Evolutionary conservation across 73 alveolate species (phyloP).

Genomic region (Durusdinium trenchii): DNA sequence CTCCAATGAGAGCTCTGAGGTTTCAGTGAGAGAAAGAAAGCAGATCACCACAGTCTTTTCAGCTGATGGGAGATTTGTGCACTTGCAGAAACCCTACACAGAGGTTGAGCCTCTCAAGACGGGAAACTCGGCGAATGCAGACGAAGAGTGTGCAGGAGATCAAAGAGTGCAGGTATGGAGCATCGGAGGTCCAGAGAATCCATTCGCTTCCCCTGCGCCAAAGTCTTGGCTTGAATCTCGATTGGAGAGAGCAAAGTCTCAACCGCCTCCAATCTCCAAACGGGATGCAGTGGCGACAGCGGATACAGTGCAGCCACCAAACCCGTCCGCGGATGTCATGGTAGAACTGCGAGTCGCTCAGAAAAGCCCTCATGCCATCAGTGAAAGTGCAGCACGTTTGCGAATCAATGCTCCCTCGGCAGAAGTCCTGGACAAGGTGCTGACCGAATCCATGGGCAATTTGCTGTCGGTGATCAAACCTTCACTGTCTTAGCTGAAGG

Average conservation of each 20-base stretch:
- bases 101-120: neutral
- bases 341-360: slow-evolving; percentile 47
- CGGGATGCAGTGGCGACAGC: neutral
- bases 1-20: neutral
- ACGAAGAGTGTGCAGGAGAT: neutral
- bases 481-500: slow-evolving; percentile 13
- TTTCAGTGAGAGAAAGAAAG: neutral
- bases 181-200: neutral
- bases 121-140: neutral
- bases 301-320: neutral
- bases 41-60: slow-evolving; percentile 65
- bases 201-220: neutral
- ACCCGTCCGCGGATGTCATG: slow-evolving; percentile 3
- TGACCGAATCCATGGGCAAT: slow-evolving; percentile 43
- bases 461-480: slow-evolving; percentile 55
- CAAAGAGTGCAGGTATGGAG: neutral
- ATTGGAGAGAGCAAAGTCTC: slow-evolving; percentile 32
- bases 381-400: slow-evolving; percentile 52
- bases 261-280: neutral
- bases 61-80: slow-evolving; percentile 79
- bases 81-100: neutral
- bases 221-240: slow-evolving; percentile 88
- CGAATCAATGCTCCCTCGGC: slow-evolving; percentile 61
- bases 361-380: slow-evolving; percentile 18
- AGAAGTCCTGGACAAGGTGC: slow-evolving; percentile 40